Evolutionary conservation across 331 rosid species (phyloP).

Genomic region (Prunus yedoensis): DNA sequence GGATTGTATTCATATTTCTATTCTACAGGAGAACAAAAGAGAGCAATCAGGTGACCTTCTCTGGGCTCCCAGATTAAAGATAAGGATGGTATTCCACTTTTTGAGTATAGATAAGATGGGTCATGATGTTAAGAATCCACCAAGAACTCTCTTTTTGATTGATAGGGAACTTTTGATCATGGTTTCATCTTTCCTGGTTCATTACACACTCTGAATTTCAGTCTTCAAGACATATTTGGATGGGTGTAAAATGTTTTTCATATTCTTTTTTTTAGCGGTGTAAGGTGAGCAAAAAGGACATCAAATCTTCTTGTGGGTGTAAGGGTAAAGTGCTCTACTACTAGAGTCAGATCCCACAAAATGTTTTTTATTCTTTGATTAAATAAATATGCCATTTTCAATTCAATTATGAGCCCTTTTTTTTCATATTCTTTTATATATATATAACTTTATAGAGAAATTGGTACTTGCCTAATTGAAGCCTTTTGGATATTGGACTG

Average conservation of each 20-base stretch:
- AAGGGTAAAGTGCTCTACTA: background rate
- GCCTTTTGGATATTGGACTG: no score
- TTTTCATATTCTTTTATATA: background rate
- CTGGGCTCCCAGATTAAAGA: constrained; percentile 71
- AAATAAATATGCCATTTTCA: constrained; percentile 6
- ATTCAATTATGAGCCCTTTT: background rate
- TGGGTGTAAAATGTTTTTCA: constrained; percentile 51
- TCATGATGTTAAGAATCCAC: constrained; percentile 63
- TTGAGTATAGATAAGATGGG: constrained; percentile 63
- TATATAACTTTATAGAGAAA: no score
- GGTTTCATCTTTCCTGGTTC: constrained; percentile 5
- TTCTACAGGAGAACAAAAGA: constrained; percentile 74
- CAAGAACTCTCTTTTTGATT: constrained; percentile 76
- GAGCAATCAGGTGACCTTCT: constrained; percentile 60
- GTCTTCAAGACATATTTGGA: constrained; percentile 32
- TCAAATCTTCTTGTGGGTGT: background rate
- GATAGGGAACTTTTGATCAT: constrained; percentile 22
- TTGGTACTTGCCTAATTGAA: no score
- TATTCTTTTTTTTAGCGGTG: constrained; percentile 16
- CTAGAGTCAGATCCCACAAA: background rate
- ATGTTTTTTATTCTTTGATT: background rate
- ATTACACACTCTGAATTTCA: constrained; percentile 26
- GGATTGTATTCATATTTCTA: constrained; percentile 92
- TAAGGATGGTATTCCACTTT: constrained; percentile 59
- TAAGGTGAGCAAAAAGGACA: no score